Evolutionary conservation across 768 basidiomycete genomes (phyloP).

Genomic region (Tulasnella sp.): DNA sequence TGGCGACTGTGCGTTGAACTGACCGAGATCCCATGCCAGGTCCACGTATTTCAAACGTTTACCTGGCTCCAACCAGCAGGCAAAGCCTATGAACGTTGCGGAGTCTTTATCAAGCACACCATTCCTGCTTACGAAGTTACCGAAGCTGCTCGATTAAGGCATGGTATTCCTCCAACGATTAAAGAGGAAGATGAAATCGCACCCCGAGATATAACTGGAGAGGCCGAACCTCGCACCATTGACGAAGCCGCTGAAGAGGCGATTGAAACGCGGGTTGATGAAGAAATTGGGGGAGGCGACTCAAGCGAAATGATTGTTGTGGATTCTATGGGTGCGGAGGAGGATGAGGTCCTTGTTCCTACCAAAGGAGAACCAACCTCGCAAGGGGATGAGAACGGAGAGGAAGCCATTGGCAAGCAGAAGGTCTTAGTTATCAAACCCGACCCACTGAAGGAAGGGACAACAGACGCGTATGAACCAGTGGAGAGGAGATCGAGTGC

Average conservation of each 20-base stretch:
- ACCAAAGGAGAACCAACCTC: background rate
- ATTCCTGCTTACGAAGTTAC: background rate
- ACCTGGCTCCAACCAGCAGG: constrained; percentile 43
- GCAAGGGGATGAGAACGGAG: background rate
- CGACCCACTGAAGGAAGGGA: too few relatives aligned
- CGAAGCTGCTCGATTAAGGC: background rate
- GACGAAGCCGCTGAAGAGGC: background rate
- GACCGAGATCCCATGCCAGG: constrained; percentile 40
- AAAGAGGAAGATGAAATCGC: background rate
- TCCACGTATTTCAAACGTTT: constrained; percentile 89
- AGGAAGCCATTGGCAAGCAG: background rate
- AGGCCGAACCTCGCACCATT: too few relatives aligned
- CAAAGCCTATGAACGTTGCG: background rate
- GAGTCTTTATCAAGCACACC: background rate
- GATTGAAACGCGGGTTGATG: background rate
- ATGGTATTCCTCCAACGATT: background rate
- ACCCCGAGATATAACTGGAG: too few relatives aligned
- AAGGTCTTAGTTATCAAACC: background rate
- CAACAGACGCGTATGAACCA: too few relatives aligned
- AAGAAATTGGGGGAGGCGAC: background rate
- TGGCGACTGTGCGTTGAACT: background rate
- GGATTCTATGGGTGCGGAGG: background rate
- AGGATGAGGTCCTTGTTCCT: background rate
- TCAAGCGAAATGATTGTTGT: background rate
- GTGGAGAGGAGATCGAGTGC: too few relatives aligned